Percentiles rank a stretch among this genome's conserved stretches.
Evolutionary conservation across 192 early-diverging fungal genomes (phyloP).

Genomic region (Powellomyces hirtus): DNA sequence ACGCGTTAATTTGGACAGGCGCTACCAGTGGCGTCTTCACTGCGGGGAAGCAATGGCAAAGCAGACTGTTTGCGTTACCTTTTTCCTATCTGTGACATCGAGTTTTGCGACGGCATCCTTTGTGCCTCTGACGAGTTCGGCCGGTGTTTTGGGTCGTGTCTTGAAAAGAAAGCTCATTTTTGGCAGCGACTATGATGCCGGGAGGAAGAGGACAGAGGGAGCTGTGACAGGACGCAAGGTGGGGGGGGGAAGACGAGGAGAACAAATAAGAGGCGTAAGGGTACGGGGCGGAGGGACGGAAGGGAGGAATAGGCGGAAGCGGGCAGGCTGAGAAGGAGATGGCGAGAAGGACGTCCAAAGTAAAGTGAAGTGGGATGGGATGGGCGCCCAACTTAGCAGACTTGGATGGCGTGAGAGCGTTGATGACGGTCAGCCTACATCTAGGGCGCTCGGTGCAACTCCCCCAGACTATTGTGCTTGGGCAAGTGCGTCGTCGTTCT

Average conservation of each 20-base stretch:
- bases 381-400: too few relatives aligned
- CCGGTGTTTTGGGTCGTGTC: conserved; percentile 51
- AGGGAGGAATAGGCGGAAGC: neutral
- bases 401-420: too few relatives aligned
- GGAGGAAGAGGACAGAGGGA: conserved; percentile 30
- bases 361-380: too few relatives aligned
- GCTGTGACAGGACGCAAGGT: too few relatives aligned
- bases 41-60: too few relatives aligned
- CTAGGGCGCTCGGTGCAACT: too few relatives aligned
- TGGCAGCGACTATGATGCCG: conserved; percentile 22
- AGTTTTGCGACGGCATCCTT: conserved; percentile 82
- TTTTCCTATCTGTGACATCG: conserved; percentile 67
- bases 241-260: too few relatives aligned
- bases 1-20: neutral
- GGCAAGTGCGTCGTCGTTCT: too few relatives aligned
- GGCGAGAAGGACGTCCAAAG: too few relatives aligned
- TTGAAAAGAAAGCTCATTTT: conserved; percentile 32
- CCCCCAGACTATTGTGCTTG: too few relatives aligned
- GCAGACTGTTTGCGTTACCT: too few relatives aligned
- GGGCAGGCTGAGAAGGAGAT: neutral
- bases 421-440: too few relatives aligned
- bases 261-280: neutral
- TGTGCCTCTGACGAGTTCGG: conserved; percentile 83
- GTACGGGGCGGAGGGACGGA: neutral
- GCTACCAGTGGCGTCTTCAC: neutral